Percentiles rank a stretch among this genome's conserved stretches.
Evolutionary conservation across 345 rosid genomes (phyloP).

Genomic region (Aquilaria malaccensis): DNA sequence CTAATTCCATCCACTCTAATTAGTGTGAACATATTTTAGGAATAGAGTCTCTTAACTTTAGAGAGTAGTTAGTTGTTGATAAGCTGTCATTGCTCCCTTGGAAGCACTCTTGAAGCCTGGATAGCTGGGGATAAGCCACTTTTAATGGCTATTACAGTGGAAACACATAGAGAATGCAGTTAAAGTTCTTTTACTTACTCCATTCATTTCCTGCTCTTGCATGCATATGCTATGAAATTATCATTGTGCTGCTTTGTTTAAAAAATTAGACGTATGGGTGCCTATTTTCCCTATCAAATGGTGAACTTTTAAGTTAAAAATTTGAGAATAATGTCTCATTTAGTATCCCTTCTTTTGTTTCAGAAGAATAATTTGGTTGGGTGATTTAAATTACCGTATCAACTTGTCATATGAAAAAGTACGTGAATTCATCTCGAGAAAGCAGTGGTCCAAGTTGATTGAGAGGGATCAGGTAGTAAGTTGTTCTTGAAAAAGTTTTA

Average conservation of each 20-base stretch:
- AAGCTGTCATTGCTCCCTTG: too few relatives aligned
- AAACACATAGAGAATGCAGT: too few relatives aligned
- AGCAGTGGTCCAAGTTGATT: constrained; percentile 57
- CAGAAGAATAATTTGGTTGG: constrained; percentile 89
- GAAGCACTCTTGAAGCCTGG: too few relatives aligned
- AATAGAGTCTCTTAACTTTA: neutral
- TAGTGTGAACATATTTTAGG: neutral
- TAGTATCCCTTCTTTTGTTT: constrained; percentile 13
- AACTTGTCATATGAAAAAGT: constrained; percentile 65
- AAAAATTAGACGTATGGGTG: neutral
- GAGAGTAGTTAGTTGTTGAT: too few relatives aligned
- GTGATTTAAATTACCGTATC: constrained; percentile 89
- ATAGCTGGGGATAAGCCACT: too few relatives aligned
- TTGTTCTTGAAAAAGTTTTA: neutral
- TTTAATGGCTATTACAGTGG: too few relatives aligned
- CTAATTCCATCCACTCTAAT: neutral
- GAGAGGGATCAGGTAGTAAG: constrained; percentile 75
- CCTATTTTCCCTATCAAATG: too few relatives aligned
- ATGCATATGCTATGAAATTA: too few relatives aligned
- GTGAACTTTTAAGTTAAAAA: too few relatives aligned
- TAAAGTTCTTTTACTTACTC: too few relatives aligned
- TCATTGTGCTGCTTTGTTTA: neutral
- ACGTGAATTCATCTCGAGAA: constrained; percentile 50
- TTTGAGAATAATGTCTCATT: neutral
- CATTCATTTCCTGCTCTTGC: too few relatives aligned